Percentiles rank a stretch among this genome's conserved stretches.
These are phyloP conservation scores for Populus trichocarpa DNA, from an alignment of 441 rosid genomes.

Conservation along the genomic window DNA sequence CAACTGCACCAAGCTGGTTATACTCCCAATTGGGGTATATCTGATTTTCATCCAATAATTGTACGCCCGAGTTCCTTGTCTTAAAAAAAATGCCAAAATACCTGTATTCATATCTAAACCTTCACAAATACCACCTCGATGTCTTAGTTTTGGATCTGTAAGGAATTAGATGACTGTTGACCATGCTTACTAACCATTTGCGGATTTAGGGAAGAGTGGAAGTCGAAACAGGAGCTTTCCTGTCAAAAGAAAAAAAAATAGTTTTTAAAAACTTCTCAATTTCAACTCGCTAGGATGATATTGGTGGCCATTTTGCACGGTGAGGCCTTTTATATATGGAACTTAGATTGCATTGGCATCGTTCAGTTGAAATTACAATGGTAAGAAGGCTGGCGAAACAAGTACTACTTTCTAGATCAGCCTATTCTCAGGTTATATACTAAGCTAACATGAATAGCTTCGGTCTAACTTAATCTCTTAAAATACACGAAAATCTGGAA, in stretches of 20 bases:
- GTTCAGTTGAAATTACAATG: slow-evolving; percentile 8
- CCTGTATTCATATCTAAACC: neutral
- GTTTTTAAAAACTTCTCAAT: neutral
- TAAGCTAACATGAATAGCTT: slow-evolving; percentile 13
- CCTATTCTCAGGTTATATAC: slow-evolving; percentile 12
- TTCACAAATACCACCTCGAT: neutral
- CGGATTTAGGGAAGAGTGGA: neutral
- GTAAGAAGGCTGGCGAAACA: slow-evolving; percentile 9
- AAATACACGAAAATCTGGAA: slow-evolving; percentile 7
- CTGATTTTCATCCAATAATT: no score
- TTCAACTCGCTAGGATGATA: neutral
- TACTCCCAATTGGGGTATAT: no score
- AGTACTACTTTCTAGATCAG: slow-evolving; percentile 22
- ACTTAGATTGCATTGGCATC: neutral
- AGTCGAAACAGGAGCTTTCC: neutral
- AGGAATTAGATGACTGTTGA: neutral
- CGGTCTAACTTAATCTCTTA: slow-evolving; percentile 20
- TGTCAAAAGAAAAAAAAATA: neutral
- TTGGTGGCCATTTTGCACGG: neutral
- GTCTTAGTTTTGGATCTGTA: neutral
- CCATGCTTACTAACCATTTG: neutral
- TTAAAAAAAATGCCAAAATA: neutral
- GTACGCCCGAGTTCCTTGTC: neutral
- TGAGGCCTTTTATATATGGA: neutral
- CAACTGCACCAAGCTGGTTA: no score